phyloP scores from a whole-genome alignment of 2,329 filamentous ascomycete genomes.

The Cryphonectria parasitica region DNA sequence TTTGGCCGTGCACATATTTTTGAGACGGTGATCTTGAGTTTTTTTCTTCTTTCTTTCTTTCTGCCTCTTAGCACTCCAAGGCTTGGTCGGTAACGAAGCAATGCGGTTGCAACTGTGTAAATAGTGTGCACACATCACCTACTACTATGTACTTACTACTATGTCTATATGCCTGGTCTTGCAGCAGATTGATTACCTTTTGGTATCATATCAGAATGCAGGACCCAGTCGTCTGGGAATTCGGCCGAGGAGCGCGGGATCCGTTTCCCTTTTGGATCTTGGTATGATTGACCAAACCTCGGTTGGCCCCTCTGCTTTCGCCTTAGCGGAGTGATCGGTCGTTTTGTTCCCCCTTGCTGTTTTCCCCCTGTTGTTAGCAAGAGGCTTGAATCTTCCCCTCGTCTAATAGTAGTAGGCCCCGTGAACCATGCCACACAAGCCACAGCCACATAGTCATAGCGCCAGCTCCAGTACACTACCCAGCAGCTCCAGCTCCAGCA shows the following conservation, averaged over 20 bases:
- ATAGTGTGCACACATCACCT: too few relatives aligned
- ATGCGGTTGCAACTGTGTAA: too few relatives aligned
- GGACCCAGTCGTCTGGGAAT: slow-evolving; percentile 5
- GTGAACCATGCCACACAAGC: neutral
- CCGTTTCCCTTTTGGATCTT: neutral
- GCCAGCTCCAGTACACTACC: neutral
- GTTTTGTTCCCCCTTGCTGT: neutral
- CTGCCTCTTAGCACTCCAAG: too few relatives aligned
- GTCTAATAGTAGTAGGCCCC: neutral
- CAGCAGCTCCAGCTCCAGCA: too few relatives aligned
- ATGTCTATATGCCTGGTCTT: neutral
- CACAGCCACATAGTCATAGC: neutral
- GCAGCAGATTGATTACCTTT: slow-evolving; percentile 3
- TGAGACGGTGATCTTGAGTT: too few relatives aligned
- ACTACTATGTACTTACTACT: too few relatives aligned
- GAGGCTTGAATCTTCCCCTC: neutral
- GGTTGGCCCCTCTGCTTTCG: neutral
- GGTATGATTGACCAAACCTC: neutral
- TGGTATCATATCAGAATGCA: neutral
- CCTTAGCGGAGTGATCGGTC: neutral
- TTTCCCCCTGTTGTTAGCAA: neutral
- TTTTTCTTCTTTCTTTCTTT: too few relatives aligned
- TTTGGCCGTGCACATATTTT: too few relatives aligned
- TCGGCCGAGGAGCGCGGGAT: neutral
- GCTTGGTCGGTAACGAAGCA: too few relatives aligned